Evolutionary conservation across 2,329 filamentous ascomycete genomes (phyloP), one percentile per base, ranked within the genome.

Genomic region (Parastagonospora nodorum): DNA sequence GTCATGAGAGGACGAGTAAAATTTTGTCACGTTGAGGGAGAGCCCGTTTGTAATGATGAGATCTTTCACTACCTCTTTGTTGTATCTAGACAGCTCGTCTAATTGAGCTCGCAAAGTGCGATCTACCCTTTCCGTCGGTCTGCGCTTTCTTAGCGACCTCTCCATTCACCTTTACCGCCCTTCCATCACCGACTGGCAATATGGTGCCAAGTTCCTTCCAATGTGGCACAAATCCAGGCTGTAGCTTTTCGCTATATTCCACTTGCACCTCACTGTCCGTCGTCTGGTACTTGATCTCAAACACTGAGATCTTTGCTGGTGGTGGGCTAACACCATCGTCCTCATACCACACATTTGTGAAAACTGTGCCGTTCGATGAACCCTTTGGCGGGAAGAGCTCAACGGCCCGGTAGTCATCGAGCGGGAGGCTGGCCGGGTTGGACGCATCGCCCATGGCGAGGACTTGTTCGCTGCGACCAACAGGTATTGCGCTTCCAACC

Each of bases 381-480:
- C 73, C 73, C 24, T 69, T 67, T 0, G 81, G 78, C 2, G 83
- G 83, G 63, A 84, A 85, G 16, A 85, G 77, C 62, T 85, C 83
- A 0, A 85, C 72, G 1, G 76, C 82, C 6, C 83, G 75, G 56
- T 81, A 84, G 55, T 85, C 81, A 50, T 85, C 82, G 1, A 76
- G 58, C 9, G 78, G 77, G 14, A 78, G 66, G 15, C 72, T 75
- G 0, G 77, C 80, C 42, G 76, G 75, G 36, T 78, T 77, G 8
- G 64, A 51, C 4, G 68, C 70, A 38, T 84, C 83, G 2, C 80
- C 82, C 2, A 78, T 75, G 2, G 81, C 76, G 5, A 80, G 73
- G 2, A 80, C 81, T 55, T 83, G 82, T 0, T 78, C 67, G 32
- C 71, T 63, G 55, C 79, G 80, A 10, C 83, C 82, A 0, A 84